Conservation (phyloP, 116 monocot species). For the Posidonia oceanica region DNA sequence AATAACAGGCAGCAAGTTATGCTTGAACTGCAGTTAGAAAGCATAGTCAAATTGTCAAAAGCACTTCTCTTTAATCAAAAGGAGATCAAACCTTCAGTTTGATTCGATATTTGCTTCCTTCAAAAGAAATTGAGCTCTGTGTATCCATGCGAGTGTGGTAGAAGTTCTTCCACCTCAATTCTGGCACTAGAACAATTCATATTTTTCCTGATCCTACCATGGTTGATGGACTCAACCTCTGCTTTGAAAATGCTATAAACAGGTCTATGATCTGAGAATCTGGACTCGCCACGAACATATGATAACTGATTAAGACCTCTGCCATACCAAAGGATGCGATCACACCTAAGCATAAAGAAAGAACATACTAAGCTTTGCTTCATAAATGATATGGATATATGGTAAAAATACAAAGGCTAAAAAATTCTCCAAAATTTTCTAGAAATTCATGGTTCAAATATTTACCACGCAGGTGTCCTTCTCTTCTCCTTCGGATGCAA, state of each 20-base stretch:
- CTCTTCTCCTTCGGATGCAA: constrained; percentile 45
- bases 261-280: constrained; percentile 67
- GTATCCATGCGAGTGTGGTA: constrained; percentile 48
- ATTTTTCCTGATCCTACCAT: constrained; percentile 31
- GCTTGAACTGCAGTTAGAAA: neutral
- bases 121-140: constrained; percentile 49
- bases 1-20: neutral
- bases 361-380: neutral
- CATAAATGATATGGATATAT: no score
- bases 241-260: constrained; percentile 61
- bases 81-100: neutral
- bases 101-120: neutral
- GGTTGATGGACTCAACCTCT: constrained; percentile 56
- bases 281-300: constrained; percentile 68
- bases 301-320: constrained; percentile 54
- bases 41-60: neutral
- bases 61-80: neutral
- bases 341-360: constrained; percentile 36
- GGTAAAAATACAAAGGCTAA: no score
- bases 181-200: constrained; percentile 31
- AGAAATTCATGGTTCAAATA: neutral
- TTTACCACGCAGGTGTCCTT: constrained; percentile 80
- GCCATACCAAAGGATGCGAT: constrained; percentile 65
- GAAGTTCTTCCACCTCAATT: constrained; percentile 75
- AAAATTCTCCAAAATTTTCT: neutral